Percentiles rank a stretch among this genome's conserved stretches.
phyloP scores from a whole-genome alignment of 768 basidiomycete genomes.

The Rhodotorula toruloides region DNA sequence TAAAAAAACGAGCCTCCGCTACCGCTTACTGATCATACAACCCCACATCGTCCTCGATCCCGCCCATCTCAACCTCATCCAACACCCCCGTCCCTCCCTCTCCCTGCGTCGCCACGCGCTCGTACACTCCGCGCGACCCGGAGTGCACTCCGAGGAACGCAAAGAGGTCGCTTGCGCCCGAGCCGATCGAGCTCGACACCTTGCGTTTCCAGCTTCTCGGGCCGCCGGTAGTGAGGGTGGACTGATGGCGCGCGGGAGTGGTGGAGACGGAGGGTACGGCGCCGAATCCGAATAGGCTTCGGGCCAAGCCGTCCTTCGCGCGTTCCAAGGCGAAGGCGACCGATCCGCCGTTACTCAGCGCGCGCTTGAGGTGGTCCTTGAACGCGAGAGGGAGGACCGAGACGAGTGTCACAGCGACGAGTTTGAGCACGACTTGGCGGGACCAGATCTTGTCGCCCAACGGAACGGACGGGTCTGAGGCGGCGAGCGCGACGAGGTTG shows the following conservation, averaged over 20 bases:
- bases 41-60: conserved; percentile 7
- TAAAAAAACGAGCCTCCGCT: too few relatives aligned
- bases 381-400: conserved; percentile 41
- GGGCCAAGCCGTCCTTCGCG: neutral
- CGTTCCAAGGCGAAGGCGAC: neutral
- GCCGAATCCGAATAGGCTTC: conserved; percentile 23
- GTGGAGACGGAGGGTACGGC: neutral
- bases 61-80: conserved; percentile 26
- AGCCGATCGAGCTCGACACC: conserved; percentile 23
- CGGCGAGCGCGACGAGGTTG: conserved; percentile 38
- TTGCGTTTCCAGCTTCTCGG: conserved; percentile 20
- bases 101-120: neutral
- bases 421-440: conserved; percentile 36
- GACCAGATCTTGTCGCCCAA: conserved; percentile 42
- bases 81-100: conserved; percentile 9
- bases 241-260: neutral
- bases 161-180: conserved; percentile 23
- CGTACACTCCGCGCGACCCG: neutral
- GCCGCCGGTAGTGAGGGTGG: neutral
- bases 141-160: neutral
- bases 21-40: too few relatives aligned
- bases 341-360: neutral
- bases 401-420: conserved; percentile 40
- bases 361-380: conserved; percentile 40
- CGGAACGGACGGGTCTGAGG: conserved; percentile 28